Conservation (phyloP, 306 rosid genomes). For the Pyrus pyrifolia region DNA sequence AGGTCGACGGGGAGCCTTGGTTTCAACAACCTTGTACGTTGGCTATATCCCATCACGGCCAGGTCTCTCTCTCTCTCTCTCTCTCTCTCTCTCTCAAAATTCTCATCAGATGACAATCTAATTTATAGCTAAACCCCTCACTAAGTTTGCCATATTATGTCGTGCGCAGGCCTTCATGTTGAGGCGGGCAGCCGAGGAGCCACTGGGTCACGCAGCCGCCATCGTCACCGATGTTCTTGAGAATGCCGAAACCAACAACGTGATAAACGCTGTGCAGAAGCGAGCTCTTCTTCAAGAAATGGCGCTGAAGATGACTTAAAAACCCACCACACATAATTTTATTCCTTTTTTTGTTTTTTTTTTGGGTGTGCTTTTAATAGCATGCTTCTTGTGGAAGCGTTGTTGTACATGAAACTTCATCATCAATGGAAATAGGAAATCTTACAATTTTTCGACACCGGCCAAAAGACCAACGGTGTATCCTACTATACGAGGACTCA, state of each 20-base stretch:
- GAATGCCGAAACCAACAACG: slow-evolving; percentile 80
- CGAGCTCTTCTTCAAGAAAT: slow-evolving; percentile 95
- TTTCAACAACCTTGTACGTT: slow-evolving; percentile 71
- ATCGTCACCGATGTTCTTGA: slow-evolving; percentile 92
- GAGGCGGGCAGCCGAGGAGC: slow-evolving; percentile 87
- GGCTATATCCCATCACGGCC: slow-evolving; percentile 81
- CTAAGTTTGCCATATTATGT: background rate
- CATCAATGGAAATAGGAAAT: slow-evolving; percentile 35
- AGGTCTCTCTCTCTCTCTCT: slow-evolving; percentile 57
- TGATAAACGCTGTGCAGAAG: slow-evolving; percentile 82
- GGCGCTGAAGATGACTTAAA: slow-evolving; percentile 77
- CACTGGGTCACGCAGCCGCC: slow-evolving; percentile 98
- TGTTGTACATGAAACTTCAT: slow-evolving; percentile 49
- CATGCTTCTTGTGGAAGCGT: slow-evolving; percentile 38
- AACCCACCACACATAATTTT: slow-evolving; percentile 16
- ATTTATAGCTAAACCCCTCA: background rate
- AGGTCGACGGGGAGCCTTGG: slow-evolving; percentile 99
- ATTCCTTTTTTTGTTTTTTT: background rate
- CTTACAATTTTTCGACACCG: slow-evolving; percentile 6
- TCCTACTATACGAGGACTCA: background rate
- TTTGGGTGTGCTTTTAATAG: slow-evolving; percentile 15
- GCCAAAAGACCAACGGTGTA: background rate
- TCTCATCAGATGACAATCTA: background rate
- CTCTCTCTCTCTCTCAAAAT: slow-evolving; percentile 1
- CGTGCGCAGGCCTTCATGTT: slow-evolving; percentile 84